Evolutionary conservation across 2,329 filamentous ascomycete species (phyloP).

Genomic region (Neonectria punicea): DNA sequence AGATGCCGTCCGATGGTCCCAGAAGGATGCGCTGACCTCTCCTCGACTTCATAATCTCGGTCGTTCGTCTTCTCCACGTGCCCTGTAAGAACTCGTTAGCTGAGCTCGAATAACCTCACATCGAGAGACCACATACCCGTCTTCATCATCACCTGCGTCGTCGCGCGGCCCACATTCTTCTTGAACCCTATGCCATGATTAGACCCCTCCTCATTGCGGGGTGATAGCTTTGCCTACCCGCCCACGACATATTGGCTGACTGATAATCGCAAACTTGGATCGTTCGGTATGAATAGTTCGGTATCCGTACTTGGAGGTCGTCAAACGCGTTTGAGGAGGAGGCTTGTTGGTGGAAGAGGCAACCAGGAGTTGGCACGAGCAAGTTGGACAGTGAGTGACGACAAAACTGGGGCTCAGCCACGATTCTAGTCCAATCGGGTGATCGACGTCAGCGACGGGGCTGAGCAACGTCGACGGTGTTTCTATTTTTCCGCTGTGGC

Average conservation of each 20-base stretch:
- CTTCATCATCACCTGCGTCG: slow-evolving; percentile 99
- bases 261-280: slow-evolving; percentile 20
- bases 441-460: slow-evolving; percentile 46
- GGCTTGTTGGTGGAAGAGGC: slow-evolving; percentile 28
- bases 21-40: slow-evolving; percentile 66
- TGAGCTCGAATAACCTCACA: no score
- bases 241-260: slow-evolving; percentile 72
- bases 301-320: slow-evolving; percentile 20
- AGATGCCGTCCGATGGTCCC: slow-evolving; percentile 26
- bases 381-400: slow-evolving; percentile 44
- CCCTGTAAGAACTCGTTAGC: slow-evolving; percentile 58
- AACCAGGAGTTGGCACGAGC: slow-evolving; percentile 34
- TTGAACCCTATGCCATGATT: slow-evolving; percentile 59
- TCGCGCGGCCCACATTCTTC: slow-evolving; percentile 98
- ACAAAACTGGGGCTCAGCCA: slow-evolving; percentile 48
- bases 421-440: slow-evolving; percentile 45
- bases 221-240: slow-evolving; percentile 60
- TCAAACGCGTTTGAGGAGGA: slow-evolving; percentile 30
- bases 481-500: slow-evolving; percentile 21
- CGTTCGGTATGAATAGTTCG: slow-evolving; percentile 21
- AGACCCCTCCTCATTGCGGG: slow-evolving; percentile 46
- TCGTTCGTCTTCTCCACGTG: slow-evolving; percentile 99
- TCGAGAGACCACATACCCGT: slow-evolving; percentile 67
- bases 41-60: slow-evolving; percentile 98
- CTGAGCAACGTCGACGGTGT: slow-evolving; percentile 26